Conservation (phyloP, 2,329 filamentous ascomycete genomes). For the Alternaria dauci region DNA sequence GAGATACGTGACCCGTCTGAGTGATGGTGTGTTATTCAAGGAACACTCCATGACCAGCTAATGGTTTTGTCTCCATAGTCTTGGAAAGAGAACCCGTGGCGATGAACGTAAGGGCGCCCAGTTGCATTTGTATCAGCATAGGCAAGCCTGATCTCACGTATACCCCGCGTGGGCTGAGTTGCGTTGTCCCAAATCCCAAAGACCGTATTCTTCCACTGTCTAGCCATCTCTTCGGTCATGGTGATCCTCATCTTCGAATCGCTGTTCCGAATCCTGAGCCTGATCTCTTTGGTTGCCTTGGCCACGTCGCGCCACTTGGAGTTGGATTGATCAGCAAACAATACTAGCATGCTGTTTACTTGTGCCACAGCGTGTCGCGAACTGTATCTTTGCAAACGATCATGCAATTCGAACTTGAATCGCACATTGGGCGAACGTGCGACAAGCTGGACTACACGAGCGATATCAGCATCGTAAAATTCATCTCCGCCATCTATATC, state of each 20-base stretch:
- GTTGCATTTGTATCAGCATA: not conserved
- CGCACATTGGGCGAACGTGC: not conserved
- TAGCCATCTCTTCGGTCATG: not conserved
- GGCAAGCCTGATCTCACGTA: not conserved
- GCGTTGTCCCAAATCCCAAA: not conserved
- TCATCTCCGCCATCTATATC: not conserved
- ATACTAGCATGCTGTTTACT: not conserved
- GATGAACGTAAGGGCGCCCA: not conserved
- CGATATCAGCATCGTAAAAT: slow-evolving; percentile 1
- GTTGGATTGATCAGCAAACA: not conserved
- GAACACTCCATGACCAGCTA: not conserved
- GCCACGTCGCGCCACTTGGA: not conserved
- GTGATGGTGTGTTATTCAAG: no score
- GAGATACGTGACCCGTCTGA: no score
- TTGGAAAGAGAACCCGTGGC: not conserved
- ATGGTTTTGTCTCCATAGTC: not conserved
- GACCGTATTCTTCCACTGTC: not conserved
- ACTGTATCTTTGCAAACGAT: not conserved
- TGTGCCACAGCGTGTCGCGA: not conserved
- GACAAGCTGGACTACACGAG: not conserved
- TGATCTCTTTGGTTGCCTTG: not conserved
- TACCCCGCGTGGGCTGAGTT: not conserved
- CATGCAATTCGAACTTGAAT: not conserved
- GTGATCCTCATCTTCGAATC: not conserved
- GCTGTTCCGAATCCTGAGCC: not conserved